Evolutionary conservation across 331 rosid genomes (phyloP).

Genomic region (Telfairia occidentalis): DNA sequence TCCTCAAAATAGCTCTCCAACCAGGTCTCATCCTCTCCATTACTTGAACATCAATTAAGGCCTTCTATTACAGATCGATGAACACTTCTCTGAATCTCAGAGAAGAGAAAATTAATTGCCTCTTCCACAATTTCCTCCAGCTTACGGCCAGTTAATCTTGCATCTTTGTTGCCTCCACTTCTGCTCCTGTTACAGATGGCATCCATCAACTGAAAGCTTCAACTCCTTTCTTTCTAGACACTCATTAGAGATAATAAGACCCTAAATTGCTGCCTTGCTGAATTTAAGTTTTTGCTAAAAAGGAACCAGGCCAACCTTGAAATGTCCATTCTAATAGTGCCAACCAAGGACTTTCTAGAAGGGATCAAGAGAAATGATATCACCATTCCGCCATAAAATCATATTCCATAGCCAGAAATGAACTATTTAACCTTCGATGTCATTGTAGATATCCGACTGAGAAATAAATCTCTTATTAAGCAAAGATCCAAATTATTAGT

Average conservation of each 20-base stretch:
- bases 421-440: background rate
- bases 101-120: no score
- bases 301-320: background rate
- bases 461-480: background rate
- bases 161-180: background rate
- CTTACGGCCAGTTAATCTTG: background rate
- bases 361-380: background rate
- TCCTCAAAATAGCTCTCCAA: background rate
- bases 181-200: background rate
- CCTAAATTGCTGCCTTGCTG: background rate
- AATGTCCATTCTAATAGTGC: background rate
- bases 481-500: background rate
- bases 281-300: background rate
- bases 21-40: background rate
- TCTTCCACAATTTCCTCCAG: no score
- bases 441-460: background rate
- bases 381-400: background rate
- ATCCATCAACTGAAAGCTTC: no score
- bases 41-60: background rate
- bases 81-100: no score
- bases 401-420: background rate
- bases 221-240: no score
- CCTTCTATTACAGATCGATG: background rate
- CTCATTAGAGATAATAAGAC: background rate
- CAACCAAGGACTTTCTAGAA: background rate